A percentile compares a stretch with the other conserved stretches of the same genome.
Evolutionary conservation across 345 rosid species (phyloP).

Genomic region (Dipteronia sinensis): DNA sequence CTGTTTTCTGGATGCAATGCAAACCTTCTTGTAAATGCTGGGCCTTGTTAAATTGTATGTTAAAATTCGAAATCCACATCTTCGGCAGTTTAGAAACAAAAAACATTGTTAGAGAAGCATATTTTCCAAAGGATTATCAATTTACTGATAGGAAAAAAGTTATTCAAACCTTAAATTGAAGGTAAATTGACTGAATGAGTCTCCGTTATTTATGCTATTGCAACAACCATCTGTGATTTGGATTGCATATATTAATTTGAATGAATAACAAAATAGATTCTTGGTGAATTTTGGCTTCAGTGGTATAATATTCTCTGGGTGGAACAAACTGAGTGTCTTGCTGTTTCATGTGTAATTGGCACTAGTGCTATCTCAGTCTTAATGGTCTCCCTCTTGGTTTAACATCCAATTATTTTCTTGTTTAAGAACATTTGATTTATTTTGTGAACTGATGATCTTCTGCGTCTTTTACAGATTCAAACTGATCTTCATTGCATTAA

Average conservation of each 20-base stretch:
- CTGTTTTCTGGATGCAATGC: neutral
- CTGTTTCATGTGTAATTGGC: neutral
- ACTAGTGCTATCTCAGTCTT: neutral
- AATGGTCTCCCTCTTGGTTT: neutral
- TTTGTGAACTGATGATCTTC: neutral
- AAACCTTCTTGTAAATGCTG: neutral
- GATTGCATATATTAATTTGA: neutral
- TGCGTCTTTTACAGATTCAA: slow-evolving; percentile 39
- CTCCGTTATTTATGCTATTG: neutral
- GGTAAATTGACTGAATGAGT: neutral
- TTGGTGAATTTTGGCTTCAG: neutral
- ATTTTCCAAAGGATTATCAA: neutral
- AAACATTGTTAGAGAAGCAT: neutral
- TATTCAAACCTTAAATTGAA: neutral
- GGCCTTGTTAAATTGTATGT: neutral
- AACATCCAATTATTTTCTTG: neutral
- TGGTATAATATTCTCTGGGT: neutral
- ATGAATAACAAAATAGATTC: neutral
- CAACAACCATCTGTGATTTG: neutral
- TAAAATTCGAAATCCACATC: neutral
- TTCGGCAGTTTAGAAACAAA: neutral
- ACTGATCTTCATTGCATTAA: slow-evolving; percentile 52
- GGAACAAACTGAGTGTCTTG: neutral
- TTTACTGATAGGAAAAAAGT: neutral
- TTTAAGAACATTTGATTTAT: neutral